These are phyloP conservation scores for Scleroderma citrinum DNA, from an alignment of 768 basidiomycete genomes.

Conservation along the genomic window DNA sequence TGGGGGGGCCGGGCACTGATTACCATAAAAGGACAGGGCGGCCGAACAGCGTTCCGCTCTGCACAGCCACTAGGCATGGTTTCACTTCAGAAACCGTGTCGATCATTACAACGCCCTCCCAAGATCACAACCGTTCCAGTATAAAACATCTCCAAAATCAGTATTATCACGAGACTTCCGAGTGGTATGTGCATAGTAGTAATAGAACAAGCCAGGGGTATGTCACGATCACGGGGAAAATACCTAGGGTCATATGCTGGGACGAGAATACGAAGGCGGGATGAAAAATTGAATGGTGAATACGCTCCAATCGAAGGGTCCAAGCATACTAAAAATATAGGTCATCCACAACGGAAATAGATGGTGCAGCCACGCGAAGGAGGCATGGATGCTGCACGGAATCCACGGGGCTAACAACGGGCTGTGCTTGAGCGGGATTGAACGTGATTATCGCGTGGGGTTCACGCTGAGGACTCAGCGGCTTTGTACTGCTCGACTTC, in stretches of 20 bases:
- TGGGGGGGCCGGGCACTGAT: neutral
- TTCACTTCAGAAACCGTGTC: no score
- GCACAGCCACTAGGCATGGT: no score
- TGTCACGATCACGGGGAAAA: slow-evolving; percentile 13
- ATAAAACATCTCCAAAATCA: slow-evolving; percentile 7
- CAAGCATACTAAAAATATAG: neutral
- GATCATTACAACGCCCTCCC: no score
- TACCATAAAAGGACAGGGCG: neutral
- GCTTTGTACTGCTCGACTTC: slow-evolving; percentile 50
- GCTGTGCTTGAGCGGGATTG: slow-evolving; percentile 2
- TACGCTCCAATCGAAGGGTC: neutral
- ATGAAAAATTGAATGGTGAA: neutral
- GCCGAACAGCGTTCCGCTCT: neutral
- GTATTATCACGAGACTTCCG: slow-evolving; percentile 12
- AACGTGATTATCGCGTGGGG: slow-evolving; percentile 1
- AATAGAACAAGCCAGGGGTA: slow-evolving; percentile 14
- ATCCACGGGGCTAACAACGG: slow-evolving; percentile 30
- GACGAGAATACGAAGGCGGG: neutral
- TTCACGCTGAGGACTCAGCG: slow-evolving; percentile 21
- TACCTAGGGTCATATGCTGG: slow-evolving; percentile 6
- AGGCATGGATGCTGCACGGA: slow-evolving; percentile 24
- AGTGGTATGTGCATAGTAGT: slow-evolving; percentile 17
- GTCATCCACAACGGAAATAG: slow-evolving; percentile 12
- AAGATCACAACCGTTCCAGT: no score
- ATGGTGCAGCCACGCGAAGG: slow-evolving; percentile 18